phyloP scores from a whole-genome alignment of 2,329 filamentous ascomycete species.

The Monilinia fructigena region DNA sequence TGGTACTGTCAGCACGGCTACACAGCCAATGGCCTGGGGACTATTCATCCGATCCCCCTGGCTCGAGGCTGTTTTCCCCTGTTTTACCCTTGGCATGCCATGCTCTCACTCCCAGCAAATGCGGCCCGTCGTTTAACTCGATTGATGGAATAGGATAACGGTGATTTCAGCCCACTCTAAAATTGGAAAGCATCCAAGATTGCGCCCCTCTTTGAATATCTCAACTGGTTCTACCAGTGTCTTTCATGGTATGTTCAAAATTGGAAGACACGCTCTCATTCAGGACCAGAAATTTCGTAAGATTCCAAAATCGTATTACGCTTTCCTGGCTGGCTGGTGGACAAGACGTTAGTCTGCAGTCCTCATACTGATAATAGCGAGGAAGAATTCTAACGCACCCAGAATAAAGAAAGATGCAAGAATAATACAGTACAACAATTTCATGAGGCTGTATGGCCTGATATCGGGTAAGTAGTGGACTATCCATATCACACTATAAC shows the following conservation, averaged over 20 bases:
- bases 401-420: not conserved
- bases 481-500: not conserved
- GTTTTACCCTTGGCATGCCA: constrained; percentile 16
- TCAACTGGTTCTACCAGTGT: constrained; percentile 5
- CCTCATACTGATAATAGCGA: constrained; percentile 1
- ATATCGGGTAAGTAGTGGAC: not conserved
- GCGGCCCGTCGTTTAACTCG: constrained; percentile 17
- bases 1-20: constrained; percentile 22
- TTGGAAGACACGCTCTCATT: not conserved
- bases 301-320: not conserved
- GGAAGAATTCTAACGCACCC: not conserved
- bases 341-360: constrained; percentile 4
- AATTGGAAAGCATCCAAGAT: constrained; percentile 26
- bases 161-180: constrained; percentile 27
- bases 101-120: constrained; percentile 21
- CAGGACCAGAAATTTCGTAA: not conserved
- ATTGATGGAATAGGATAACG: constrained; percentile 22
- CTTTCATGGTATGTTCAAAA: not conserved
- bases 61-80: constrained; percentile 17
- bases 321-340: not conserved
- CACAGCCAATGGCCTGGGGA: constrained; percentile 23
- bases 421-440: not conserved
- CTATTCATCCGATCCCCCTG: constrained; percentile 22
- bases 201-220: constrained; percentile 28
- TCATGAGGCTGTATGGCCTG: not conserved